Evolutionary conservation across 768 basidiomycete species (phyloP), one percentile per base, ranked within the genome.

Genomic region (Strobilomyces confusus): DNA sequence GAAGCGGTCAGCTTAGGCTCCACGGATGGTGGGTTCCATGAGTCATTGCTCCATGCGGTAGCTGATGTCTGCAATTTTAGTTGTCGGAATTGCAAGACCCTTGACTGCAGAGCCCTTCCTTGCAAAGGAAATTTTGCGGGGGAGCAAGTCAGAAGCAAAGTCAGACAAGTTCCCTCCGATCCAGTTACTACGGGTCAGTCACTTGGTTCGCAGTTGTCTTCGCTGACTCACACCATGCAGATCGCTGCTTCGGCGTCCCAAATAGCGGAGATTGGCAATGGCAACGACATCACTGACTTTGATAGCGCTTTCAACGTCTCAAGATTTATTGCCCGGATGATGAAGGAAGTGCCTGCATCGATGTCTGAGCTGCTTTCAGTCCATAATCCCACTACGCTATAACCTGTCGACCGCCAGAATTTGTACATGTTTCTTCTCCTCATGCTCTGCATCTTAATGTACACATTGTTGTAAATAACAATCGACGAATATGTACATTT

Each of bases 121-220:
- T 9, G 66, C 56, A 22, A 63, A 60, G 48, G 65, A 69, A 9
- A 60, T 69, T 37, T 23, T 71, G 37, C 62, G 54, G 17, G 68
- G 68, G 11, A 45, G 41, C 13, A 69, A 62, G 42, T 19, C 41
- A 4, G 47, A 40, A 17, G 68, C 66, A 32, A 69, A 68, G 37
- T 17, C 58, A 19, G 58, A 68, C 29, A 63, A 55, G 29, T 50
- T 72, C 3, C 78, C 77, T 17, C 69, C 72, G 9, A 74, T 78
- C 13, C 78, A 67, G 13, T 44, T 68, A 5, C 43, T 71, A 9
- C 63, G 59, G 48, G 68, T 71, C n/a, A 52, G 61, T 58, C 15
- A 15, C 33, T 37, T 45, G 13, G 20, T 7, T 34, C 17, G 22
- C 5, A 26, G 9, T 36, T n/a, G 26, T 37, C 15, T 9, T 26